Evolutionary conservation across 2,329 filamentous ascomycete genomes (phyloP), one percentile per base, ranked within the genome.

Genomic region (Alternaria gaisen): DNA sequence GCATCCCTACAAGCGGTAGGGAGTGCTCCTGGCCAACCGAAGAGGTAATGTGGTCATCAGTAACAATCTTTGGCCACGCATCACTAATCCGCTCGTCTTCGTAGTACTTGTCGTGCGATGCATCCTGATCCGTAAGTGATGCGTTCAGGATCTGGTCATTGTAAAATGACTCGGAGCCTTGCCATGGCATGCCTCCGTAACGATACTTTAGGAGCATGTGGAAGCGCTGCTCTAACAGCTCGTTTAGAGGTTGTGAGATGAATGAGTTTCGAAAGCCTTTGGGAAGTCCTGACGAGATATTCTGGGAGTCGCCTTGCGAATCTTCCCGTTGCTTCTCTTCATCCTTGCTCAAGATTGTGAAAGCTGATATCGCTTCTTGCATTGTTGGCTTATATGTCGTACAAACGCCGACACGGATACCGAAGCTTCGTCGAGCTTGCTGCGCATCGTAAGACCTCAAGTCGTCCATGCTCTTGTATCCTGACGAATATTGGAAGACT

Each of bases 351-450:
- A 76, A 56, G 20, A 75, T 71, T 0, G 77, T 80, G 67, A 91
- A 90, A 0, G 84, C 83, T 6, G 79, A 72, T 34, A 83, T 78
- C 1, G 86, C 87, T 48, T 88, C 84, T 3, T 79, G 67, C 1
- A 84, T 53, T 0, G 85, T 87, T 1, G 93, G 92, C 69, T 94
- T 95, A 76, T 94, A 92, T 4, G 79, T 83, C n/a, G 84, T 80
- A 70, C 90, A 90, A 56, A 91, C 86, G 1, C 91, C 91, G 24
- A 95, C 83, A 7, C 88, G 85, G 73, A 94, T 90, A 3, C 84
- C 80, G n/a, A 87, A 65, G 36, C 71, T 70, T 5, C 67, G 69
- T 26, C 79, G 77, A 44, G 71, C 76, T 58, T 70, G 74, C 48
- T 68, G 65, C 40, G 74, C 72, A 56, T 83, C 72, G 55, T 80